phyloP scores from a whole-genome alignment of 2,329 filamentous ascomycete genomes.

The Diaporthe citriasiana region DNA sequence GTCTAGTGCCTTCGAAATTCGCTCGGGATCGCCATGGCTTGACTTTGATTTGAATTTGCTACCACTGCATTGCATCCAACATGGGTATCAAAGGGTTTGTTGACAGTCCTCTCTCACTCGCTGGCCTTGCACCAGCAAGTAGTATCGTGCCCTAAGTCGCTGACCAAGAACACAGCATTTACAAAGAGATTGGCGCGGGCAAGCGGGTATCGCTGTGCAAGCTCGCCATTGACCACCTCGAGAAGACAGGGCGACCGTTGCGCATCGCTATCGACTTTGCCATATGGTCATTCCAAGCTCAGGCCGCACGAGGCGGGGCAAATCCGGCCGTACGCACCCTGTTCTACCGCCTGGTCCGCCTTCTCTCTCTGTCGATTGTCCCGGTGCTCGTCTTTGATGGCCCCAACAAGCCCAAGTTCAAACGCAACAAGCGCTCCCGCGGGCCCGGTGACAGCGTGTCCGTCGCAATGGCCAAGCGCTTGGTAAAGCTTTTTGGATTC shows the following conservation, averaged over 20 bases:
- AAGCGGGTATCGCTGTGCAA: slow-evolving; percentile 85
- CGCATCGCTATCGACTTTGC: slow-evolving; percentile 93
- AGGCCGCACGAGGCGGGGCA: slow-evolving; percentile 85
- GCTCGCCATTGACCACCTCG: slow-evolving; percentile 83
- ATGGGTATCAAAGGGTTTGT: slow-evolving; percentile 78
- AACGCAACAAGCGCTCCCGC: slow-evolving; percentile 83
- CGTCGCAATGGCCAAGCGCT: slow-evolving; percentile 82
- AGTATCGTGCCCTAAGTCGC: slow-evolving; percentile 15
- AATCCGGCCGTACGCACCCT: slow-evolving; percentile 93
- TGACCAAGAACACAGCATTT: slow-evolving; percentile 72
- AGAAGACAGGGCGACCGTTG: slow-evolving; percentile 78
- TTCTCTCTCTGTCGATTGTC: slow-evolving; percentile 64
- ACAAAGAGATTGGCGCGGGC: slow-evolving; percentile 88
- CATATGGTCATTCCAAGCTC: slow-evolving; percentile 97
- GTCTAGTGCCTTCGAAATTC: background rate
- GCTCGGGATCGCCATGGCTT: slow-evolving; percentile 34
- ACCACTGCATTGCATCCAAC: slow-evolving; percentile 36
- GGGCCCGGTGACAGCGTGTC: slow-evolving; percentile 76
- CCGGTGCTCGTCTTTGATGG: slow-evolving; percentile 70
- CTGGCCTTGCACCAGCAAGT: background rate
- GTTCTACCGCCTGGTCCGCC: slow-evolving; percentile 85
- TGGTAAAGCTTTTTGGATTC: slow-evolving; percentile 89
- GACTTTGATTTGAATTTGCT: slow-evolving; percentile 18
- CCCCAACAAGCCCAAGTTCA: slow-evolving; percentile 74
- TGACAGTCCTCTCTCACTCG: background rate